Evolutionary conservation across 2,329 filamentous ascomycete species (phyloP).

Genomic region (Lecanosticta acicola): DNA sequence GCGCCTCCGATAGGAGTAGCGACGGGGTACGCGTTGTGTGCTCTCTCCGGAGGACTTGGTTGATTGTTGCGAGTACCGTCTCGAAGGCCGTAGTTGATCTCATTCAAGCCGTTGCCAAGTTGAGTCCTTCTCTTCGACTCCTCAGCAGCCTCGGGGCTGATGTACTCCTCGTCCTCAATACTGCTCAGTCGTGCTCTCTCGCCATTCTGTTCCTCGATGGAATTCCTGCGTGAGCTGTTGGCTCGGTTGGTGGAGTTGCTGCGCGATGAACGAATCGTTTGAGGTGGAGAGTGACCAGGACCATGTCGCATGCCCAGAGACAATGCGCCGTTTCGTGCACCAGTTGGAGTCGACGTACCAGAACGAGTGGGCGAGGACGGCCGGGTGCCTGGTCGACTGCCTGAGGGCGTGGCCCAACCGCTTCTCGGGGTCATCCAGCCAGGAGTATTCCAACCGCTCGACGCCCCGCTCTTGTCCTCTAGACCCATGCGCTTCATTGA

Average conservation of each 20-base stretch:
- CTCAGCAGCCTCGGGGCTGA: slow-evolving; percentile 28
- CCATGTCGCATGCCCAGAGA: slow-evolving; percentile 30
- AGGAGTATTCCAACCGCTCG: slow-evolving; percentile 33
- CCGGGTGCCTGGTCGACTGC: slow-evolving; percentile 27
- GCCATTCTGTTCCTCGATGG: slow-evolving; percentile 21
- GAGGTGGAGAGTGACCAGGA: slow-evolving; percentile 27
- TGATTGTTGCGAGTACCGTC: slow-evolving; percentile 23
- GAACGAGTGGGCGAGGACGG: slow-evolving; percentile 30
- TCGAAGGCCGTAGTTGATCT: slow-evolving; percentile 29
- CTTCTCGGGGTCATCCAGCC: slow-evolving; percentile 38
- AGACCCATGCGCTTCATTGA: slow-evolving; percentile 29
- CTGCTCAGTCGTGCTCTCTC: slow-evolving; percentile 18
- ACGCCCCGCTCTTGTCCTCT: slow-evolving; percentile 25
- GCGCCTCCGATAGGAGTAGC: slow-evolving; percentile 9
- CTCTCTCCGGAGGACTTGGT: slow-evolving; percentile 9
- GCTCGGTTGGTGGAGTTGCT: slow-evolving; percentile 7
- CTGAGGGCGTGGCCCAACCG: slow-evolving; percentile 36
- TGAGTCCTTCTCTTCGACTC: slow-evolving; percentile 29
- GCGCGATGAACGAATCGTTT: slow-evolving; percentile 8
- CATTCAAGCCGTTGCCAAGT: slow-evolving; percentile 19
- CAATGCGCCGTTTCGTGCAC: slow-evolving; percentile 18
- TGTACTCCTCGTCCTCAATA: slow-evolving; percentile 31
- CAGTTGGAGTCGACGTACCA: slow-evolving; percentile 21
- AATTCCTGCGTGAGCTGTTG: slow-evolving; percentile 24
- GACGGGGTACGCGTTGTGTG: slow-evolving; percentile 22